phyloP scores from a whole-genome alignment of 805 yeast species.

The Candida germanica region DNA sequence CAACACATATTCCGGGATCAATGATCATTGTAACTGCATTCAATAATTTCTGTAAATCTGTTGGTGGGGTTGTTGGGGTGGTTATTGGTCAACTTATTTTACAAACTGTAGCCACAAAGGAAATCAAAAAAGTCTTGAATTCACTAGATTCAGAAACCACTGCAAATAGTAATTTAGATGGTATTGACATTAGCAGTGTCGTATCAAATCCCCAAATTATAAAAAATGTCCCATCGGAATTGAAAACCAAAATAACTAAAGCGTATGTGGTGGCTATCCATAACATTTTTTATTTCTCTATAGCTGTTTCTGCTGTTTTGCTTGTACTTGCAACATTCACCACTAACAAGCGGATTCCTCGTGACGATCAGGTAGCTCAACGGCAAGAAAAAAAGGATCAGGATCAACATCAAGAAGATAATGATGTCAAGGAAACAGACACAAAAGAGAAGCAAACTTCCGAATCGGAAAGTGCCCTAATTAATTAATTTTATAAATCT shows the following conservation, averaged over 20 bases:
- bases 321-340: slow-evolving; percentile 33
- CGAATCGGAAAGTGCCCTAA: too few species aligned
- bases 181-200: slow-evolving; percentile 1
- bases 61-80: slow-evolving; percentile 32
- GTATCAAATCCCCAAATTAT: slow-evolving; percentile 27
- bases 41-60: slow-evolving; percentile 28
- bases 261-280: slow-evolving; percentile 37
- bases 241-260: slow-evolving; percentile 22
- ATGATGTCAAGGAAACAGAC: too few species aligned
- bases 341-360: slow-evolving; percentile 44
- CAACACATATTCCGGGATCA: slow-evolving; percentile 33
- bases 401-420: too few species aligned
- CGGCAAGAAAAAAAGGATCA: too few species aligned
- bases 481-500: too few species aligned
- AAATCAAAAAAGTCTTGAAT: slow-evolving; percentile 13
- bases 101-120: slow-evolving; percentile 17
- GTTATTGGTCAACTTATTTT: slow-evolving; percentile 31
- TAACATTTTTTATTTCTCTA: slow-evolving; percentile 38
- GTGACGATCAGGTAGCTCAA: slow-evolving; percentile 20
- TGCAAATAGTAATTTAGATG: not conserved
- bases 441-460: too few species aligned
- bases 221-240: slow-evolving; percentile 20
- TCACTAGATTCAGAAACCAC: not conserved
- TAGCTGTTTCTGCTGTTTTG: slow-evolving; percentile 33
- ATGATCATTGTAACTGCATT: slow-evolving; percentile 34